Evolutionary conservation across 208 protist species (phyloP).

Genomic region (Leishmania mexicana): DNA sequence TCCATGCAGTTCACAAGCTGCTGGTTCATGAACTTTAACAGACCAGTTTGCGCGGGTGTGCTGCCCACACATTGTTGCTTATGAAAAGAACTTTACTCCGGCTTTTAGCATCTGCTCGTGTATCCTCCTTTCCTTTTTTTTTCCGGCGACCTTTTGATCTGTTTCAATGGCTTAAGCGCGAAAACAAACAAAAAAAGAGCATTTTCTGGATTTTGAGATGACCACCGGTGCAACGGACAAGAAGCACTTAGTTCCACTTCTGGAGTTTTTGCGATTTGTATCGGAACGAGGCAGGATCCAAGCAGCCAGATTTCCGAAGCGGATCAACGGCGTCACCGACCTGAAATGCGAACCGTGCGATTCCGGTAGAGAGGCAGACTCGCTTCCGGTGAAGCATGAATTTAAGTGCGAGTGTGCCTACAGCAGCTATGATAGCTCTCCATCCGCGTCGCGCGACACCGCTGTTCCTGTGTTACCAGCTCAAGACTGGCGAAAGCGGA

Average conservation of each 20-base stretch:
- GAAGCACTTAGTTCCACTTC: constrained; percentile 41
- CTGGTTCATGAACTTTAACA: neutral
- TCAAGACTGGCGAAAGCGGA: constrained; percentile 17
- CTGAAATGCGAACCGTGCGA: neutral
- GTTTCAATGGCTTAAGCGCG: neutral
- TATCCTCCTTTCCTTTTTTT: neutral
- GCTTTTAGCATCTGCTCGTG: neutral
- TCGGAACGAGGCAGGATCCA: neutral
- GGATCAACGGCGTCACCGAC: constrained; percentile 19
- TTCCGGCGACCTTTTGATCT: neutral
- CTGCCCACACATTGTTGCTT: neutral
- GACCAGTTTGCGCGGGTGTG: neutral
- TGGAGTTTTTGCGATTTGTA: constrained; percentile 52
- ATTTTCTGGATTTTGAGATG: neutral
- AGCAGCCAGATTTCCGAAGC: constrained; percentile 25
- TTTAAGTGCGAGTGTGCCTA: neutral
- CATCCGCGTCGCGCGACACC: neutral
- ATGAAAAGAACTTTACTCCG: neutral
- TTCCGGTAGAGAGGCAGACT: neutral
- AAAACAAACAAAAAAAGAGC: neutral
- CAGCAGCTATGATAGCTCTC: constrained; percentile 1
- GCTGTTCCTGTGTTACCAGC: neutral
- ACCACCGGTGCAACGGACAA: constrained; percentile 4
- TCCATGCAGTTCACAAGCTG: neutral
- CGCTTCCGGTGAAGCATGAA: neutral